Evolutionary conservation across 176 grass and related monocot species (phyloP), one percentile per base, ranked within the genome.

Genomic region (Aegilops umbellulata): DNA sequence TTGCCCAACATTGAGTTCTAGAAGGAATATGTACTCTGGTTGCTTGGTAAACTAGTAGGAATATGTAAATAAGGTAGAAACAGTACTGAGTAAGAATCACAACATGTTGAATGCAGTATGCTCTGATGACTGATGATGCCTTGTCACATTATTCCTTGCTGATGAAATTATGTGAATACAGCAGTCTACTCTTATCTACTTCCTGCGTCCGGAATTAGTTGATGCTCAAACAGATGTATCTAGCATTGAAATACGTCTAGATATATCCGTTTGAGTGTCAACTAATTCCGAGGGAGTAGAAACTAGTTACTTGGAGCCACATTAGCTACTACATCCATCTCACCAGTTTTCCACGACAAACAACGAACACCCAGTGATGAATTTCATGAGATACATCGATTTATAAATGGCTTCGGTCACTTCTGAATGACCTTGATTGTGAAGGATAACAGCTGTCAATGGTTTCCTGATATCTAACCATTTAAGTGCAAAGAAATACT

Each of bases 161-260:
- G 67, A 14, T 60, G n/a, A 27, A 83, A 71, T 72, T 83, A 39
- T 83, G 67, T 8, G 60, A 58, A 83, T 83, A 39, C 23, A 30
- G 22, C 20, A 49, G 51, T 22, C 57, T 1, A 1, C 41, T 30
- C 9, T 38, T 41, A 23, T 83, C 46, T 82, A 71, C 14, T 53
- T 7, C 44, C 46, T 49, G 14, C 6, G 16, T 53, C 49, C 35
- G 35, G 7, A 36, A 36, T 36, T 36, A 36, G 35, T 36, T 36
- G 35, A 36, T 8, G 6, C 35, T 36, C 7, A 1, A 36, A 8
- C 35, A 36, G 35, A 36, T 36, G 35, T 1, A 36, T 46, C 44
- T 46, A 14, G 44, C 35, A 35, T 35, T 35, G 34, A 35, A 35
- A 35, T 35, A 35, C 34, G 34, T 30, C 29, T 30, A 30, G 29